Evolutionary conservation across 768 basidiomycete species (phyloP).

Genomic region (Mycena amicta): DNA sequence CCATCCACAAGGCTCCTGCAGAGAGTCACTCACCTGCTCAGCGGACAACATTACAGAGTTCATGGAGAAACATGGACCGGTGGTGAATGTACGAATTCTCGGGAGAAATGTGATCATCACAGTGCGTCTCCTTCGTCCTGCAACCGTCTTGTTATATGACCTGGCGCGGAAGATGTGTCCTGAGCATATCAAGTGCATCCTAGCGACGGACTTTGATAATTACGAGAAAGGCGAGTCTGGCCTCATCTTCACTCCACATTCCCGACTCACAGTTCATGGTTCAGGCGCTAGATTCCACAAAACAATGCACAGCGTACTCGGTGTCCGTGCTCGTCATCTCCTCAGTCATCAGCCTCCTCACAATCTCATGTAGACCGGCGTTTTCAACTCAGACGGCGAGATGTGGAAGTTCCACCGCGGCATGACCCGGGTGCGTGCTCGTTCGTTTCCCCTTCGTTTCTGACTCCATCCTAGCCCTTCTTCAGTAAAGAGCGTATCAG

Average conservation of each 20-base stretch:
- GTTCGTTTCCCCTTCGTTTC: too few relatives aligned
- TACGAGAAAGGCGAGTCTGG: slow-evolving; percentile 27
- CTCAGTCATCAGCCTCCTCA: not conserved
- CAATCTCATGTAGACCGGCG: not conserved
- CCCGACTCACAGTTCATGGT: slow-evolving; percentile 1
- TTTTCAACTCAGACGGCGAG: too few relatives aligned
- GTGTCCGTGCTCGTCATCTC: not conserved
- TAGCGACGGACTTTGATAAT: slow-evolving; percentile 29
- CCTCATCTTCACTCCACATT: too few relatives aligned
- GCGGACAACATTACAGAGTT: too few relatives aligned
- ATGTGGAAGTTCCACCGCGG: too few relatives aligned
- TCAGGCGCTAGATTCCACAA: slow-evolving; percentile 25
- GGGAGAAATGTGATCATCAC: slow-evolving; percentile 25
- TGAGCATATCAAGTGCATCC: slow-evolving; percentile 29
- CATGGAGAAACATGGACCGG: too few relatives aligned
- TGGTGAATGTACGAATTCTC: too few relatives aligned
- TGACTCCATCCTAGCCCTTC: slow-evolving; percentile 53
- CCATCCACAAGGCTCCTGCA: not conserved
- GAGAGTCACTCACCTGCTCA: not conserved
- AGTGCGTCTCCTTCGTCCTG: not conserved
- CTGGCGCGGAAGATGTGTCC: too few relatives aligned
- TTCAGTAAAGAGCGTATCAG: too few relatives aligned
- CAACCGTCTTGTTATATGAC: not conserved
- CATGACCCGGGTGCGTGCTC: too few relatives aligned
- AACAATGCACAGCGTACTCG: slow-evolving; percentile 16